Conservation (phyloP, 768 basidiomycete species). For the Fistulinella prunicolor region DNA sequence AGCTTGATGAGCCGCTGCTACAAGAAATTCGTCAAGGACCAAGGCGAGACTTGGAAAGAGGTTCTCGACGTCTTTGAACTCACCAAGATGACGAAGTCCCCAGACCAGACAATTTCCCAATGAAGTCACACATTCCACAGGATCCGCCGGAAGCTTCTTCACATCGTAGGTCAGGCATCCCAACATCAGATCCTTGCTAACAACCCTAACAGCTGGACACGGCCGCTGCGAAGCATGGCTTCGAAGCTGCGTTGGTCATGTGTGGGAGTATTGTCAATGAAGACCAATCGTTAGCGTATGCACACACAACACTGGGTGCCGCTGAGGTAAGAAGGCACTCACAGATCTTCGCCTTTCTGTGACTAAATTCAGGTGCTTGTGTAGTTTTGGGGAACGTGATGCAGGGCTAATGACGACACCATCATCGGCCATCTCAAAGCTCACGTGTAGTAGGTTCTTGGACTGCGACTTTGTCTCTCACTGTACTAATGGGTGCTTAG, state of each 20-base stretch:
- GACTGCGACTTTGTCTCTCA: not conserved
- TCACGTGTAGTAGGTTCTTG: not conserved
- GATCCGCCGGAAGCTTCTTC: not conserved
- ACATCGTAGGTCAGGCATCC: not conserved
- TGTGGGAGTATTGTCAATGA: not conserved
- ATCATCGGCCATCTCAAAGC: not conserved
- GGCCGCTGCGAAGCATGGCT: not conserved
- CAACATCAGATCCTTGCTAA: not conserved
- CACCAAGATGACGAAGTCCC: not conserved
- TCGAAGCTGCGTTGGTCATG: not conserved
- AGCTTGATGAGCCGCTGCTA: too few species aligned
- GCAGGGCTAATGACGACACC: not conserved
- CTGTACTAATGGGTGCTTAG: not conserved
- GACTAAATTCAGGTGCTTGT: not conserved
- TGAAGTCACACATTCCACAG: not conserved
- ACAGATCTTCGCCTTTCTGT: not conserved
- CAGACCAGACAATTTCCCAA: not conserved
- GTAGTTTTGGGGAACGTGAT: not conserved
- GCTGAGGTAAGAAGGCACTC: not conserved
- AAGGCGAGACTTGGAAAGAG: too few species aligned
- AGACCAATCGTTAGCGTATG: not conserved
- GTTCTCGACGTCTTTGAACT: constrained; percentile 9
- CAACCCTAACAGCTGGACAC: not conserved
- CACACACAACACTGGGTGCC: not conserved
- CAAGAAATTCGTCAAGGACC: too few species aligned